Evolutionary conservation across 352 stramenopile species (phyloP).

Genomic region (Globisporangium sylvaticum): DNA sequence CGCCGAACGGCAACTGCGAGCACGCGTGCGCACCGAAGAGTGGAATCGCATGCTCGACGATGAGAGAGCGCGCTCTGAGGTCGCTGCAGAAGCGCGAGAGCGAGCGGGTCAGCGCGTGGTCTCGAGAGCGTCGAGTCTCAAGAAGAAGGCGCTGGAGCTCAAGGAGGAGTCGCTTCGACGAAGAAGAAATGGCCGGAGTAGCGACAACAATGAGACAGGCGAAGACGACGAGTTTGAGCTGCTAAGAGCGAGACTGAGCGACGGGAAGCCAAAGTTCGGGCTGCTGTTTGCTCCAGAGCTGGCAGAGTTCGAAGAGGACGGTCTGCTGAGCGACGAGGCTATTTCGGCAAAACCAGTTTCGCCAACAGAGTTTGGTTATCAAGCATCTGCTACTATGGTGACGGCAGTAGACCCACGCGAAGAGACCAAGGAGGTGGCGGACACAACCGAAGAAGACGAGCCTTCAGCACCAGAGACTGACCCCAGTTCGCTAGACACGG

Average conservation of each 20-base stretch:
- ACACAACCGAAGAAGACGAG: neutral
- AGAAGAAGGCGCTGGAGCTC: conserved; percentile 25
- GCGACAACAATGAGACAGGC: conserved; percentile 19
- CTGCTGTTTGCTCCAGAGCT: conserved; percentile 36
- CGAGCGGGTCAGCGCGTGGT: conserved; percentile 47
- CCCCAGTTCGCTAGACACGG: neutral
- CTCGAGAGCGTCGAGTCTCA: conserved; percentile 24
- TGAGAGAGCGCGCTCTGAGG: conserved; percentile 37
- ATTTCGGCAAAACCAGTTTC: neutral
- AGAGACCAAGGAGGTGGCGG: neutral
- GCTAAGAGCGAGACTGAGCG: neutral
- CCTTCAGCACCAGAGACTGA: neutral
- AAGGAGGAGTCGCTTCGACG: conserved; percentile 2
- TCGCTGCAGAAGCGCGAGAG: conserved; percentile 38
- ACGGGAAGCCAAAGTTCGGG: conserved; percentile 9
- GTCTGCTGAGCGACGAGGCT: conserved; percentile 13
- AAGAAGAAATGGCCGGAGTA: conserved; percentile 15
- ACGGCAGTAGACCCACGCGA: neutral
- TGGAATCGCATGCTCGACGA: conserved; percentile 44
- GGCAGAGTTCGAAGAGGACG: conserved; percentile 62
- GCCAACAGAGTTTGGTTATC: neutral
- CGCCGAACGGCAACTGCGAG: conserved; percentile 39
- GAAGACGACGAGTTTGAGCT: conserved; percentile 5
- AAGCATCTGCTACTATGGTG: neutral
- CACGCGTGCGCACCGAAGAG: conserved; percentile 44